These are phyloP conservation scores for Fraxinus floribunda DNA, from an alignment of 305 asterid species.

Conservation along the genomic window DNA sequence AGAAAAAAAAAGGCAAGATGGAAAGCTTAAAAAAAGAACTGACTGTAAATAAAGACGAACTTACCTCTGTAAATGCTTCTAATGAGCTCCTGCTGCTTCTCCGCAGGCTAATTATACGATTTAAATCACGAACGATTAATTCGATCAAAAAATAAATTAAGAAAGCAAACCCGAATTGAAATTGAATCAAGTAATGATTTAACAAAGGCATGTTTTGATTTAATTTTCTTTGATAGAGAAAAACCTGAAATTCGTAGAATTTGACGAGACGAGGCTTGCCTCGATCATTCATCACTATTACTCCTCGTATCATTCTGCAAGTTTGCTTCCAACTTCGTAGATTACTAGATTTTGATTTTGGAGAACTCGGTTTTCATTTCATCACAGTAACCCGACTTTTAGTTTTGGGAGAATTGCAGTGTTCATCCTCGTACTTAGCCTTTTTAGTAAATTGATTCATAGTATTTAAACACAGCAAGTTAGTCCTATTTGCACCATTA, in stretches of 20 bases:
- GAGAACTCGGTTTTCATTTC: neutral
- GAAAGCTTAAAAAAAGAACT: neutral
- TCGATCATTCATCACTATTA: constrained; percentile 81
- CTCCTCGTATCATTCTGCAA: constrained; percentile 74
- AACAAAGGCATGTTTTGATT: neutral
- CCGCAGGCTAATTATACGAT: constrained; percentile 56
- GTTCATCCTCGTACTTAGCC: neutral
- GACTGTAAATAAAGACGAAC: constrained; percentile 11
- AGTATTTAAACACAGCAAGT: neutral
- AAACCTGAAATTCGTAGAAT: constrained; percentile 76
- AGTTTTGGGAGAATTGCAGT: neutral
- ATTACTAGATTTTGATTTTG: neutral
- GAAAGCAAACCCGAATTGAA: neutral
- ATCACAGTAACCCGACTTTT: neutral
- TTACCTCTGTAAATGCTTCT: constrained; percentile 77
- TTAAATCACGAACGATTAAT: constrained; percentile 29
- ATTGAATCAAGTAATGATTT: constrained; percentile 1
- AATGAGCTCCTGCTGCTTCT: constrained; percentile 90
- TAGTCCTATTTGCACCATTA: neutral
- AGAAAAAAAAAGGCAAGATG: neutral
- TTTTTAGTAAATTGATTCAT: neutral
- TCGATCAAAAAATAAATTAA: neutral
- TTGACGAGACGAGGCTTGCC: constrained; percentile 95
- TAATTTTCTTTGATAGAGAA: neutral
- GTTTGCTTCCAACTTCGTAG: constrained; percentile 17